Base-by-base conservation (phyloP, 306 rosid genomes). In the Dryas octopetala region DNA sequence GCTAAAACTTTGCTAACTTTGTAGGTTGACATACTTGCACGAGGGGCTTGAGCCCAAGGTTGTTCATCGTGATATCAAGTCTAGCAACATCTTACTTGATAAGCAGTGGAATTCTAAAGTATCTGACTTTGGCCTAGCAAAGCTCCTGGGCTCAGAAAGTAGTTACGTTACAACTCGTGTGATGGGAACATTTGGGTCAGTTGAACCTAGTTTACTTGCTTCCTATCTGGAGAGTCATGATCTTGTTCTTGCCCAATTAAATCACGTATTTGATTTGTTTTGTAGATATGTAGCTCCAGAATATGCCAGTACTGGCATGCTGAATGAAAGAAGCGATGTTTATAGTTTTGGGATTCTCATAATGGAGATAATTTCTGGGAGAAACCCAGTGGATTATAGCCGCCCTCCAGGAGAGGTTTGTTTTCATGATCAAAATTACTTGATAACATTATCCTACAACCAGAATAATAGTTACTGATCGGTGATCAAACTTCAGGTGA, bases 111-210 rank as follows among this genome's bases (percentile, higher is more conserved):
- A 83, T 72, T 78, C 91, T 0, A 85, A 88, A 77, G 89, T 88
- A 62, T 87, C 91, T 17, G 91, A 87, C 84, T 87, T 87, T 62
- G 91, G 89, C 79, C 74, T 87, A 26, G 91, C 91, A 50, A 88
- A 88, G 83, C 88, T 88, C 48, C 80, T 88, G 41, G 89, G 88
- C 26, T 88, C 91, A 11, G 89, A 88, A 74, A 83, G 84, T 73
- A 88, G 88, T 79, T 88, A 88, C 14, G 88, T 88, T 40, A 88
- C 89, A 41, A 88, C 91, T 60, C 89, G 91, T 44, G 91, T 88
- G 51, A 85, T 88, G 91, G 91, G 91, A 66, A 88, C 91, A 32
- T 88, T 88, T 3, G 91, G 91, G 91, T 85, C 47, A 80, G 91
- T 74, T 58, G 50, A 69, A 46, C 6, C 74, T 50, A 65, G 38